phyloP scores from a whole-genome alignment of 2,329 filamentous ascomycete species.

The Lachnellula occidentalis region DNA sequence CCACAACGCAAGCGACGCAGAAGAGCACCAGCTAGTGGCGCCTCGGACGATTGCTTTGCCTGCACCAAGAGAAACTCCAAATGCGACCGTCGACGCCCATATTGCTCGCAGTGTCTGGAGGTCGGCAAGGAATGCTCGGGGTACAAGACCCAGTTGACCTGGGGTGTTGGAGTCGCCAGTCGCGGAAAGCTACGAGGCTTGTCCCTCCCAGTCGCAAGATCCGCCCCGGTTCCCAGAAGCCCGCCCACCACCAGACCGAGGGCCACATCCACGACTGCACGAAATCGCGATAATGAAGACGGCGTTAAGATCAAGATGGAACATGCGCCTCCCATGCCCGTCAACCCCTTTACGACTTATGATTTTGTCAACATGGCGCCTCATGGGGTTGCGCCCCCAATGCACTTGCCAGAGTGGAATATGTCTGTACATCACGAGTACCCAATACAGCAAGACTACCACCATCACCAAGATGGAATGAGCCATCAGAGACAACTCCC shows the following conservation, averaged over 20 bases:
- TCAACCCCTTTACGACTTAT: constrained; percentile 32
- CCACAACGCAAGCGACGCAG: constrained; percentile 62
- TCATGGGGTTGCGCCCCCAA: constrained; percentile 21
- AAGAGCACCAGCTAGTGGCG: constrained; percentile 81
- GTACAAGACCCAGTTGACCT: constrained; percentile 94
- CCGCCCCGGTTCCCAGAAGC: constrained; percentile 40
- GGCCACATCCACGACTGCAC: constrained; percentile 23
- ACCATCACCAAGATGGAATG: constrained; percentile 23
- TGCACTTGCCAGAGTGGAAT: constrained; percentile 30
- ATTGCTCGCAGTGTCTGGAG: constrained; percentile 91
- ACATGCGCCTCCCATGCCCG: constrained; percentile 15
- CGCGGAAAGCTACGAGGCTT: constrained; percentile 89
- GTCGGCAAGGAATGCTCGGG: constrained; percentile 89
- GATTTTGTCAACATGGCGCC: constrained; percentile 37
- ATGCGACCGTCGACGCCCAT: constrained; percentile 87
- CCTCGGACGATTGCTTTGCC: constrained; percentile 90
- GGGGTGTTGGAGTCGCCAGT: constrained; percentile 93
- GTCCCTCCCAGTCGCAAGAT: constrained; percentile 65
- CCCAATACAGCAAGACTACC: constrained; percentile 15
- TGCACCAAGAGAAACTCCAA: constrained; percentile 78
- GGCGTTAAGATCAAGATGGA: constrained; percentile 31
- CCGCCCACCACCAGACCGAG: constrained; percentile 26
- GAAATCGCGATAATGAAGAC: constrained; percentile 20
- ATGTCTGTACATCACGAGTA: constrained; percentile 27
- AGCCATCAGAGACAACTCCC: constrained; percentile 35